Evolutionary conservation across 805 yeast species (phyloP), one percentile per base, ranked within the genome.

Genomic region (Cyberlindnera suaveolens): DNA sequence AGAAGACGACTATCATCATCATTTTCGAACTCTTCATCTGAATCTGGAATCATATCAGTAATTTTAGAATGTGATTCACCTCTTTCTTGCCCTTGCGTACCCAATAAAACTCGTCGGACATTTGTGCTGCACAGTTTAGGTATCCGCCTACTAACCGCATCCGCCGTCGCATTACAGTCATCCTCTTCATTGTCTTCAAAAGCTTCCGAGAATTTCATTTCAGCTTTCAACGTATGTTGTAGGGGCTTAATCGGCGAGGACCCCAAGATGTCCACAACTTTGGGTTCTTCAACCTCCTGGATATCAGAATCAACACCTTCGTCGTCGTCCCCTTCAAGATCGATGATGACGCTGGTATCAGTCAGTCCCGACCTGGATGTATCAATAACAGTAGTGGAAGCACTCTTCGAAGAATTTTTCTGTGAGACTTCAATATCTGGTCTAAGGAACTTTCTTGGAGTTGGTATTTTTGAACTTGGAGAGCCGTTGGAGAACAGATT

Each of bases 181-280:
- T 35, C 34, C 11, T 34, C 47, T 17, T 29, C 34, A 20, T 46
- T 46, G 19, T 46, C 50, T 20, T 45, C 50, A 42, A 44, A 42
- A 4, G 47, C 43, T 14, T 18, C 36, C 15, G 49, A 40, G 29
- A 48, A 48, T 14, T 26, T 18, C 17, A 42, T 20, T 13, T 11
- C 27, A 6, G 37, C 37, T 20, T 18, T 17, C 8, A 26, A 15
- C 4, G 37, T 19, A 7, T 34, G 14, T 13, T 19, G 26, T 5
- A 20, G 6, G 6, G 33, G 38, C 15, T 34, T 13, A 18, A 18
- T 13, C 3, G 30, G 29, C 16, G 37, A 34, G 10, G 29, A 20
- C 6, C 3, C 15, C 37, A 34, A n/a, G n/a, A 13, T 34, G n/a
- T 19, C 26, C 13, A 34, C 16, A 18, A 6, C 14, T 34, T 14